Evolutionary conservation across 2,329 filamentous ascomycete genomes (phyloP).

Genomic region (Mycogone perniciosa): DNA sequence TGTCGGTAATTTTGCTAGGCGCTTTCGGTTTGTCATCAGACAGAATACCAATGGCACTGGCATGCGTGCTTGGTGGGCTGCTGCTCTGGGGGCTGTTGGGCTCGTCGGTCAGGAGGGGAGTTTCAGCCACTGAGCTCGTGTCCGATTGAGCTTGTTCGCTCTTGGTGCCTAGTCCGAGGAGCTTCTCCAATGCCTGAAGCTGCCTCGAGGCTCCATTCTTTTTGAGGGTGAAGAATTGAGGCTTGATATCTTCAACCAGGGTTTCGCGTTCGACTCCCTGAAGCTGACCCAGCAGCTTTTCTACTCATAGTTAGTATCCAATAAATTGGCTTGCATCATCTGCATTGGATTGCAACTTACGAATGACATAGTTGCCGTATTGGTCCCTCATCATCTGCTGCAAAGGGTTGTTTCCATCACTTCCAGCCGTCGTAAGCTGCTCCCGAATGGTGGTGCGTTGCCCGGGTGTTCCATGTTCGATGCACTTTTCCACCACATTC

Average conservation of each 20-base stretch:
- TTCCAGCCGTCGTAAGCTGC: slow-evolving; percentile 52
- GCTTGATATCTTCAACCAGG: slow-evolving; percentile 58
- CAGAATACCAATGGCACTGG: slow-evolving; percentile 43
- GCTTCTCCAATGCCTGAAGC: slow-evolving; percentile 31
- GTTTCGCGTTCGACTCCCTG: slow-evolving; percentile 52
- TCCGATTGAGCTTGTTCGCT: slow-evolving; percentile 36
- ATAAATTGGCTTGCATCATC: background rate
- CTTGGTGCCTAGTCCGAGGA: slow-evolving; percentile 25
- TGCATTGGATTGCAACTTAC: slow-evolving; percentile 51
- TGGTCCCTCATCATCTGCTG: slow-evolving; percentile 79
- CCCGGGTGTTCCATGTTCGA: slow-evolving; percentile 61
- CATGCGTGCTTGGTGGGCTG: slow-evolving; percentile 57
- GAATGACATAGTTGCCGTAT: slow-evolving; percentile 94
- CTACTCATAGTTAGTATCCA: slow-evolving; percentile 36
- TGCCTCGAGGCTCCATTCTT: slow-evolving; percentile 61
- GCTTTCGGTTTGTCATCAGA: slow-evolving; percentile 23
- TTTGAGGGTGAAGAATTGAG: slow-evolving; percentile 55
- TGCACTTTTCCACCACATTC: slow-evolving; percentile 93
- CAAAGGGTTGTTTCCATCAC: slow-evolving; percentile 64
- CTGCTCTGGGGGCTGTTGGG: slow-evolving; percentile 64
- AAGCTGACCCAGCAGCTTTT: slow-evolving; percentile 68
- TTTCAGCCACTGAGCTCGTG: slow-evolving; percentile 50
- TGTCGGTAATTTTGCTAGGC: slow-evolving; percentile 11
- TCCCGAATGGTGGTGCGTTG: slow-evolving; percentile 65
- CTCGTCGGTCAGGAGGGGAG: slow-evolving; percentile 61